Percentiles rank a stretch among this genome's conserved stretches.
These are phyloP conservation scores for Buxus sempervirens DNA, from an alignment of 164 flowering plant species.

Conservation along the genomic window DNA sequence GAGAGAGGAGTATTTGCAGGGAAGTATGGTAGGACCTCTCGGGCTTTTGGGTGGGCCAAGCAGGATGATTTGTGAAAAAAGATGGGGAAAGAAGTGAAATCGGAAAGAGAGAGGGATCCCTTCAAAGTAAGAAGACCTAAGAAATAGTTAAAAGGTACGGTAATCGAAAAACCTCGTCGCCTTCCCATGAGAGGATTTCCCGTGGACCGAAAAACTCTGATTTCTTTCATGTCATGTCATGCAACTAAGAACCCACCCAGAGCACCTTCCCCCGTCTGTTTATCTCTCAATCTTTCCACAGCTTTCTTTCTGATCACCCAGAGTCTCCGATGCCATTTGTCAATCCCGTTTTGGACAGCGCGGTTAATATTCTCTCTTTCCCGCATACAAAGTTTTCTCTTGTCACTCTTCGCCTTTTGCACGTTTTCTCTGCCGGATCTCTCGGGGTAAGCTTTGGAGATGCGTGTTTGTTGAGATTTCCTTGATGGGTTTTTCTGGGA, in stretches of 20 bases:
- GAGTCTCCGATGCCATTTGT: not conserved
- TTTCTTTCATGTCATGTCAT: slow-evolving; percentile 24
- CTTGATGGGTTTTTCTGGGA: slow-evolving; percentile 15
- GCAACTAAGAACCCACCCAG: slow-evolving; percentile 12
- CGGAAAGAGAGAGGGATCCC: not conserved
- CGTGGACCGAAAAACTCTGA: slow-evolving; percentile 11
- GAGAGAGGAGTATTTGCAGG: too few relatives aligned
- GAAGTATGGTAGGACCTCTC: too few relatives aligned
- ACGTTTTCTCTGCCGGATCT: slow-evolving; percentile 20
- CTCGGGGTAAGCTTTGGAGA: slow-evolving; percentile 2
- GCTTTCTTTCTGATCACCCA: too few relatives aligned
- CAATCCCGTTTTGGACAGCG: slow-evolving; percentile 4
- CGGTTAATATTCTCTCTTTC: not conserved
- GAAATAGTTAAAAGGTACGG: not conserved
- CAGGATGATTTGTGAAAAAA: too few relatives aligned
- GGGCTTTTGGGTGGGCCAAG: too few relatives aligned
- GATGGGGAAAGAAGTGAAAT: too few relatives aligned
- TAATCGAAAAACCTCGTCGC: not conserved
- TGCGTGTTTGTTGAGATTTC: slow-evolving; percentile 12
- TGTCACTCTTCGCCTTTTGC: slow-evolving; percentile 5
- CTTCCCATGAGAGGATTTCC: slow-evolving; percentile 13
- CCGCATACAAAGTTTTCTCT: not conserved
- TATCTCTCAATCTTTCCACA: too few relatives aligned
- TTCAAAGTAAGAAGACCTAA: not conserved
- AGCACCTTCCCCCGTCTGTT: too few relatives aligned